phyloP scores from a whole-genome alignment of 495 filamentous ascomycete genomes.

The Neurospora terricola region DNA sequence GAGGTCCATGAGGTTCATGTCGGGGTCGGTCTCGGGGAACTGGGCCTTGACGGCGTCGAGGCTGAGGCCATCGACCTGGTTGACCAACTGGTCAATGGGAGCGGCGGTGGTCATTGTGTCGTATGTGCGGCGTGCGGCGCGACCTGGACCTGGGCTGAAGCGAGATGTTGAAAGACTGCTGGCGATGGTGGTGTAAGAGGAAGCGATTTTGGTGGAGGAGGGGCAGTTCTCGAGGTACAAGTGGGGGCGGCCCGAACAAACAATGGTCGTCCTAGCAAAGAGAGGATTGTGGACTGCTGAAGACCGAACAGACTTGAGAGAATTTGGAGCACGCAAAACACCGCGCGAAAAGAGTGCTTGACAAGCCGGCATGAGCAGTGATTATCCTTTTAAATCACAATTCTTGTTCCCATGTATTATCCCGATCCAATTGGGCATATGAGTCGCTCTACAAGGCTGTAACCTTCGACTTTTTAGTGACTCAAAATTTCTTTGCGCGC shows the following conservation, averaged over 20 bases:
- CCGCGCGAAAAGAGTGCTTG: background rate
- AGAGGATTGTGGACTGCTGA: background rate
- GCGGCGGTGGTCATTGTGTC: constrained; percentile 15
- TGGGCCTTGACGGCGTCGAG: constrained; percentile 29
- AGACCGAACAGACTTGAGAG: background rate
- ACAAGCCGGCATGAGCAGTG: background rate
- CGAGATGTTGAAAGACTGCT: background rate
- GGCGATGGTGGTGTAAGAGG: background rate
- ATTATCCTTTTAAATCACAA: background rate
- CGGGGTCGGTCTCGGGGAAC: constrained; percentile 51
- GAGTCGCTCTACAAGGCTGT: background rate
- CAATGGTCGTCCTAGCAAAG: background rate
- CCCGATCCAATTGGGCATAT: background rate
- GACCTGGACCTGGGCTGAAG: background rate
- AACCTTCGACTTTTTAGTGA: background rate
- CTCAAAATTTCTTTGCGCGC: background rate
- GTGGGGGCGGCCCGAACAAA: background rate
- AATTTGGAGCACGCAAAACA: background rate
- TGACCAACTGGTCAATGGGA: constrained; percentile 26
- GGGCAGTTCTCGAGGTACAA: background rate
- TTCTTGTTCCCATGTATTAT: background rate
- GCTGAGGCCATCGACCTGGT: constrained; percentile 28
- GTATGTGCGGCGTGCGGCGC: constrained; percentile 12
- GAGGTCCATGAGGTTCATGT: constrained; percentile 75
- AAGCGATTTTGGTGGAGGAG: background rate